These are phyloP conservation scores for Flaveria bidentis DNA, from an alignment of 129 eudicot species.

Conservation along the genomic window DNA sequence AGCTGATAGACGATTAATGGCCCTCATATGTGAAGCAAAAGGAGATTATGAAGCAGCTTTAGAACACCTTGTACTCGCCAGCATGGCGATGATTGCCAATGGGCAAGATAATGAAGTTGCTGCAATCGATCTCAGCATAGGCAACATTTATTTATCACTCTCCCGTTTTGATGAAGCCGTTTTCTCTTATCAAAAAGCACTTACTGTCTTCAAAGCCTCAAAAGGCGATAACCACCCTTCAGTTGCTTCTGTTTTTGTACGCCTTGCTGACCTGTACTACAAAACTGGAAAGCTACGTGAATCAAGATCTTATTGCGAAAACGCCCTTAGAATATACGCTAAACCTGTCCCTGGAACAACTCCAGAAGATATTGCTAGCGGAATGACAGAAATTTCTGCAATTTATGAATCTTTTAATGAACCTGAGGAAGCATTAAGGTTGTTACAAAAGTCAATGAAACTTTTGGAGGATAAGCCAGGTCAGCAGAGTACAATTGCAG, in stretches of 20 bases:
- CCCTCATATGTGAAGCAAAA: slow-evolving; percentile 95
- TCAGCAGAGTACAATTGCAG: slow-evolving; percentile 90
- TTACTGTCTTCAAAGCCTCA: slow-evolving; percentile 95
- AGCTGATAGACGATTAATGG: slow-evolving; percentile 96
- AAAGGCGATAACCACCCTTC: slow-evolving; percentile 97
- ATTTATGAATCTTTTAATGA: slow-evolving; percentile 84
- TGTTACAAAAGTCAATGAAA: slow-evolving; percentile 86
- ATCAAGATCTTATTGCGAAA: slow-evolving; percentile 87
- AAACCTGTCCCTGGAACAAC: slow-evolving; percentile 96
- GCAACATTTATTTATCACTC: slow-evolving; percentile 80
- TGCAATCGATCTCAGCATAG: slow-evolving; percentile 91
- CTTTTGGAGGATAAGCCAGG: slow-evolving; percentile 93
- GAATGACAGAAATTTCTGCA: slow-evolving; percentile 91
- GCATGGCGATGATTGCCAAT: slow-evolving; percentile 99
- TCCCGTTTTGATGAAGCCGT: slow-evolving; percentile 99
- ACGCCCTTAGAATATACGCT: slow-evolving; percentile 83
- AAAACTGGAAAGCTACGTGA: slow-evolving; percentile 95
- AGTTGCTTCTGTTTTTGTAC: slow-evolving; percentile 87
- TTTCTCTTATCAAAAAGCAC: slow-evolving; percentile 93
- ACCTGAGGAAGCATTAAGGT: slow-evolving; percentile 89
- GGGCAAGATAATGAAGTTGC: slow-evolving; percentile 98
- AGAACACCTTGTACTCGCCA: slow-evolving; percentile 96
- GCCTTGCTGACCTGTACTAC: slow-evolving; percentile 91
- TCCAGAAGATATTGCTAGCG: slow-evolving; percentile 87
- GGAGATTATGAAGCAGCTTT: slow-evolving; percentile 89